Evolutionary conservation across 2,329 filamentous ascomycete genomes (phyloP), one percentile per base, ranked within the genome.

Genomic region (Dactylellina leptospora): DNA sequence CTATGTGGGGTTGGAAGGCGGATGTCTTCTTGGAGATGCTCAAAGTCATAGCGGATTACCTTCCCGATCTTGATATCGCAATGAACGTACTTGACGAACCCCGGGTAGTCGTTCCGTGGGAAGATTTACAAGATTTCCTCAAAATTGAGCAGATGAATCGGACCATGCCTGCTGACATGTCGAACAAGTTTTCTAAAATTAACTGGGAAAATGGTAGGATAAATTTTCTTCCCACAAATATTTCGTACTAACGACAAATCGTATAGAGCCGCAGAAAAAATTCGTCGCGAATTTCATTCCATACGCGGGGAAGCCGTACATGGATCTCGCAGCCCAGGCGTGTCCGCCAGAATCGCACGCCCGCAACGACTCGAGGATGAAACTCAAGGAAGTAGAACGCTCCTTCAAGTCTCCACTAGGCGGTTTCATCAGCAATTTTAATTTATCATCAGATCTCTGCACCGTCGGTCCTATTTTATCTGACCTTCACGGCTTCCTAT

Each of bases 1-100:
- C 79, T 77, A 51, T 16, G 20, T 48, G 45, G 45, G 28, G 50
- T 23, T 83, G 82, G 82, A 78, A 82, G 36, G 78, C 80, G 2
- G 78, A 82, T 20, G 81, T 80, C 0, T 78, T 82, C 54, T 77
- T 77, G 22, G 76, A 77, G 1, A 82, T 82, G 79, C 75, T 82
- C 2, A 74, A 77, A 10, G 82, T 88, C 20, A 75, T 87, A 33
- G 82, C 84, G 23, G 77, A 82, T 11, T 80, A 83, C 53, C 77
- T 89, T 20, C 87, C 87, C 3, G 86, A 89, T 73, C 84, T 89
- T 77, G 86, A 89, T 77, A 87, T 89, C 81, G 84, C 86, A 9
- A 85, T 89, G 80, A 89, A 89, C 76, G 82, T 83, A 56, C 82
- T 87, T 79, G 87, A 89, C 77, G 86, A 89, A 77, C 83, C 87